Evolutionary conservation across 345 rosid species (phyloP).

Genomic region (Gossypium raimondii): DNA sequence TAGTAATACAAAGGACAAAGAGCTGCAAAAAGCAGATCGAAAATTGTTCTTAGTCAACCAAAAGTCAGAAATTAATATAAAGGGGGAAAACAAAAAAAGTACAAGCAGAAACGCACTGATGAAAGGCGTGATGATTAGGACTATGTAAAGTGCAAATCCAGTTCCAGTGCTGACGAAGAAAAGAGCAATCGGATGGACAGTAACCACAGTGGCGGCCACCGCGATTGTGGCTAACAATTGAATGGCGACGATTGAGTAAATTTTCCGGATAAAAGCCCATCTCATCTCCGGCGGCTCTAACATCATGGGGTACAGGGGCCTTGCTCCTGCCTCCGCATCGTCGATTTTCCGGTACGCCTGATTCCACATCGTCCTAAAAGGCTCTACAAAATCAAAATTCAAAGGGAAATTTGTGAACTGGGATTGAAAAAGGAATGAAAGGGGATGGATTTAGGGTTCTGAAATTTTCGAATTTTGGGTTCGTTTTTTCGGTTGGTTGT

Average conservation of each 20-base stretch:
- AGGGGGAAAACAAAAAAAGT: not conserved
- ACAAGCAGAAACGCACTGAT: constrained; percentile 37
- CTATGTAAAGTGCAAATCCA: constrained; percentile 76
- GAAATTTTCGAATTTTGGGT: not conserved
- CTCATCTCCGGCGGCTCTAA: constrained; percentile 81
- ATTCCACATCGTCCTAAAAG: constrained; percentile 42
- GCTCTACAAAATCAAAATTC: not conserved
- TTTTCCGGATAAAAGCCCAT: constrained; percentile 88
- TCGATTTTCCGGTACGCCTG: constrained; percentile 50
- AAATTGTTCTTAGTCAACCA: not conserved
- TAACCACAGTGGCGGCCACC: constrained; percentile 72
- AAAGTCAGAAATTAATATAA: not conserved
- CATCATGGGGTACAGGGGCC: constrained; percentile 87
- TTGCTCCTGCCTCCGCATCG: constrained; percentile 68
- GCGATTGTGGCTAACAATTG: constrained; percentile 75
- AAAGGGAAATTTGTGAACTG: not conserved
- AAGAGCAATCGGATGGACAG: constrained; percentile 51
- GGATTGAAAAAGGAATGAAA: not conserved
- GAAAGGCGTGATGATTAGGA: constrained; percentile 67
- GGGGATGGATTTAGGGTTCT: not conserved
- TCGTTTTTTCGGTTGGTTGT: not conserved
- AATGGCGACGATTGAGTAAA: constrained; percentile 65
- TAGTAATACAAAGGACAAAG: constrained; percentile 78
- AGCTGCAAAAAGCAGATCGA: constrained; percentile 37
- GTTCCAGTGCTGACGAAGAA: constrained; percentile 63